Base-by-base conservation (phyloP, 768 basidiomycete species). In the Pisolithus marmoratus region DNA sequence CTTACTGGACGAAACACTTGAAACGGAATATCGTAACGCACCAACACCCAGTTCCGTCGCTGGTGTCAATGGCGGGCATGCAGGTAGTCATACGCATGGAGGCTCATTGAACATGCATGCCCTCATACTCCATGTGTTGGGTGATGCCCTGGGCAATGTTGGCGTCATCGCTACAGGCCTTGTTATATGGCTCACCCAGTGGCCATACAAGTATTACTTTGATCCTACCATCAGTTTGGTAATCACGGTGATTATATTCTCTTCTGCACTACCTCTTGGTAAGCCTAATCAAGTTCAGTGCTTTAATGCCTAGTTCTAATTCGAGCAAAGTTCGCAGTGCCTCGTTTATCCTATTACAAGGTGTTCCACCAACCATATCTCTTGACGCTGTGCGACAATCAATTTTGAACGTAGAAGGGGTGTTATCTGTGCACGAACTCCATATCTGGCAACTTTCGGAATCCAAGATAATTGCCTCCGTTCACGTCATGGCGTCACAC, bases 371-470 rank as follows among this genome's bases (percentile, higher is more conserved):
- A 2, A 86, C 85, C 20, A 80, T 99, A 26, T 93, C 92, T 1
- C 76, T 98, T 20, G 93, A 95, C n/a, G 82, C 85, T 57, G 87
- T 98, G 19, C 83, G 87, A 43, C 70, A 74, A n/a, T 83, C 87
- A 5, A 95, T 99, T 51, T 74, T 88, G 14, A 73, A 72, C 4
- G 88, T 97, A 23, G 78, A 87, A 4, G 95, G 96, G 45, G 96
- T 89, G 23, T 68, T 81, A 51, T 83, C 83, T 14, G 74, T 98
- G 26, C 96, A 98, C 61, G 92, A 97, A 64, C 77, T 99, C 24
- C 96, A 99, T 70, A 83, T 98, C 49, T 99, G 96, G 96, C 93
- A 95, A 62, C 80, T 99, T 45, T 94, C 92, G 9, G 96, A 99
- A 70, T 83, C 81, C 51, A 97, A 96, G 66, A 83, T 94, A 50